Percentiles rank a stretch among this genome's conserved stretches.
These are phyloP conservation scores for Prunus fruticosa DNA, from an alignment of 306 rosid genomes.

Conservation along the genomic window DNA sequence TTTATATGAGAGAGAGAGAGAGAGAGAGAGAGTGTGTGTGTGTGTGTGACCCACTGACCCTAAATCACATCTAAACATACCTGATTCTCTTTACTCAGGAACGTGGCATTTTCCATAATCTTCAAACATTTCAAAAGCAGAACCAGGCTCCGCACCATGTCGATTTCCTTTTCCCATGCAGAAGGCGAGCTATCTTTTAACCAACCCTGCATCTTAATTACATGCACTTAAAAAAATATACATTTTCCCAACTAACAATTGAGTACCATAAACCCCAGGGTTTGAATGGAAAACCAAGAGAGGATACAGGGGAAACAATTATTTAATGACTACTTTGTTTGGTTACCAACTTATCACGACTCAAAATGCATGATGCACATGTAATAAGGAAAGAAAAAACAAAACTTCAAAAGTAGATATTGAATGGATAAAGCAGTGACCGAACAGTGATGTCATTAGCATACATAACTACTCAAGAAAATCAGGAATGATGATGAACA, in stretches of 20 bases:
- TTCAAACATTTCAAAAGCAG: constrained; percentile 75
- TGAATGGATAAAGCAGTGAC: background rate
- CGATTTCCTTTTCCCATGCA: constrained; percentile 40
- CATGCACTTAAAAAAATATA: background rate
- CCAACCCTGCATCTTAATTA: constrained; percentile 53
- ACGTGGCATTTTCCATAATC: constrained; percentile 98
- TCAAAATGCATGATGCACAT: background rate
- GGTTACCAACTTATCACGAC: background rate
- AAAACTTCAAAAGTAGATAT: background rate
- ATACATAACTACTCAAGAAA: background rate
- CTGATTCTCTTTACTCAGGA: constrained; percentile 90
- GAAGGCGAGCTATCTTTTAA: constrained; percentile 39
- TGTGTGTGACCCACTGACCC: background rate
- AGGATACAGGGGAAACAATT: background rate
- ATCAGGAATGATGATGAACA: background rate
- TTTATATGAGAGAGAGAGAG: constrained; percentile 1
- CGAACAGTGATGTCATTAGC: background rate
- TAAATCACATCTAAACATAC: constrained; percentile 32
- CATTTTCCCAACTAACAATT: constrained; percentile 13
- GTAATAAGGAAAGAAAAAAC: background rate
- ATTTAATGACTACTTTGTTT: background rate
- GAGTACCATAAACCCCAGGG: background rate
- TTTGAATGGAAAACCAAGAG: background rate
- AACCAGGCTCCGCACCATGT: constrained; percentile 51
- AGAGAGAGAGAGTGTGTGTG: background rate